Base-by-base conservation (phyloP, 2,329 filamentous ascomycete genomes). In the Ophiocordyceps camponoti-floridani region DNA sequence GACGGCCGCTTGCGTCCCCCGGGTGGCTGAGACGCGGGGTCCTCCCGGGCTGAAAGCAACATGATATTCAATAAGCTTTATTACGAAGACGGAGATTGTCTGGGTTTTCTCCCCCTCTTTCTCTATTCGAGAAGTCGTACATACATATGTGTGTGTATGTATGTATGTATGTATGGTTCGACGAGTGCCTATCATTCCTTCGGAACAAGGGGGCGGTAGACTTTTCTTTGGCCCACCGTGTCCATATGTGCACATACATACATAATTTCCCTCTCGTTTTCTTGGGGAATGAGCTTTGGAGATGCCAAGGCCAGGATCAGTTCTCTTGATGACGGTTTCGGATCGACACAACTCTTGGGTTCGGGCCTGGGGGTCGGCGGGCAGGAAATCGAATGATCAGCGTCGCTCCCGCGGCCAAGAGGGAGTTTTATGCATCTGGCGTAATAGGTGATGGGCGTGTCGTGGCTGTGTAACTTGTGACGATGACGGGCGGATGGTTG, bases 351-450 rank as follows among this genome's bases (percentile, higher is more conserved):
- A 23, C 10, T 12, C n/a, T 12, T 13, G 9, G 13, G 35, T 13
- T 23, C 38, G 31, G n/a, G 31, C 13, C 4, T 12, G 11, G 11
- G 3, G 3, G 18, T 10, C 4, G 18, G 33, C 13, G 31, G n/a
- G 8, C 5, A 28, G 6, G 13, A 19, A 23, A 27, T 45, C 44
- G 44, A 38, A 42, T 31, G 40, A 45, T 45, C 41, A 43, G 33
- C 44, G 35, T 43, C 33, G 23, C 33, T 45, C 44, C 44, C 41
- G 44, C 44, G 26, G 40, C 27, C 28, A 33, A 43, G 28, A n/a
- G 14, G 16, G 30, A 26, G 8, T 16, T n/a, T 13, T 14, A 27
- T 28, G 31, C 19, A 23, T 23, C 23, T 23, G 23, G 23, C 23
- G 23, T 23, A 23, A 23, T 23, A 23, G 23, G 23, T 23, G 23